Base-by-base conservation (phyloP, 2,329 filamentous ascomycete species). In the Geosmithia putterillii region DNA sequence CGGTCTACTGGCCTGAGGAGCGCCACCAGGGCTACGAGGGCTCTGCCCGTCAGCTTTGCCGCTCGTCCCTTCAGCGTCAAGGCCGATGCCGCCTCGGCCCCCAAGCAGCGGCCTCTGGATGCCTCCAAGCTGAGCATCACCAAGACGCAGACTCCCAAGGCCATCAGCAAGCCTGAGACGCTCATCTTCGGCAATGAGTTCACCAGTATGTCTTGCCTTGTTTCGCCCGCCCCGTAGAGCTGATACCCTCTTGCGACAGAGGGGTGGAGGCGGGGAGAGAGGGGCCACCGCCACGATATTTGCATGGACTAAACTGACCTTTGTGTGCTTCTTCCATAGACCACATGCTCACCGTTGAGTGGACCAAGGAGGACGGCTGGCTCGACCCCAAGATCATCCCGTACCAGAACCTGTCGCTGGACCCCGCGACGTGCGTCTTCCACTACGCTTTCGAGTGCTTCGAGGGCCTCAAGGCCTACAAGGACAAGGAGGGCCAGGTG, bases 401-500 rank as follows among this genome's bases (percentile, higher is more conserved):
- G 18, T 96, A 96, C 72, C 88, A 95, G 66, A 95, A 95, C 67
- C 85, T 98, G 54, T 90, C 86, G 39, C 83, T 98, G 55, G 92
- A 96, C 63, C 92, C 92, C 21, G 87, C 92, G 38, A 92, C 87
- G 28, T 96, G 89, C 67, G 92, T 96, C 49, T 90, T 98, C 68
- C 92, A 98, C 75, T 98, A 98, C 66, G 92, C 87, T 41, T 96
- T 96, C 59, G 86, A 94, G 65, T 92, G 85, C 63, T 98, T 98
- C 65, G 92, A 98, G 71, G 92, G 92, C 53, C 95, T 96, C 88
- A 98, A 98, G 72, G 92, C 92, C 47, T 98, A 98, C 75, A 94
- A 90, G 65, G 87, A 94, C 67, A 78, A 74, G 55, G 60, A 77
- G 38, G 86, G 86, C 53, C 69, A 80, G 46, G 77, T 95, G 52